Base-by-base conservation (phyloP, 805 yeast species). In the Cephaloascus albidus region DNA sequence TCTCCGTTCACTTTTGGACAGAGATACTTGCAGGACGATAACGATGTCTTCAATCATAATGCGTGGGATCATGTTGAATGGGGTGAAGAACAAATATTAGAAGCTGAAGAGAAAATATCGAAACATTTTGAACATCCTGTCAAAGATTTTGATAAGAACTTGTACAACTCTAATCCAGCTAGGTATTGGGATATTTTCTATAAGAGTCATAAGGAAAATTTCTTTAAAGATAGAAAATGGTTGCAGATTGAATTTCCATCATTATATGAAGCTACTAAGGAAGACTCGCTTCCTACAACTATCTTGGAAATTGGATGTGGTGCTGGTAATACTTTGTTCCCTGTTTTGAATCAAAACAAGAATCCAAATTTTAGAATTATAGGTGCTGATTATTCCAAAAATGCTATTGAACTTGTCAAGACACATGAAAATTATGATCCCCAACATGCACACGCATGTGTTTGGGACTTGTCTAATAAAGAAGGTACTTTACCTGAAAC, bases 1-100 rank as follows among this genome's bases (percentile, higher is more conserved):
- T 68, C 76, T 28, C 98, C 98, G 4, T 90, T 87, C 58, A 81
- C 80, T 17, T 93, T 93, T 61, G 98, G 98, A 10, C 94, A 87
- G 56, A 68, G 98, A 40, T 76, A 62, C 46, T 65, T 93, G 42
- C 73, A 72, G 2, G 75, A 79, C 36, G 83, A 79, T 14, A 78
- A 81, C 3, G 88, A 87, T 20, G 95, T 93, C 1, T 93, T 95
- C 80, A 73, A 75, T 43, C 95, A 84, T 55, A 93, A 93, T 56
- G 98, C 98, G 0, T 83, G 93, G 86, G 98, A 93, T 57, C 95
- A 93, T 56, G 97, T 88, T 27, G 96, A 87, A 53, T 89, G 96
- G 96, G 97, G 95, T 37, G 88, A 84, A 38, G 95, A 87, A 49
- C 97, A 93, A 56, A 58, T 80, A 12, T 53, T 65, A 17, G 78